phyloP scores from a whole-genome alignment of 345 rosid genomes.

The Sonneratia caseolaris region DNA sequence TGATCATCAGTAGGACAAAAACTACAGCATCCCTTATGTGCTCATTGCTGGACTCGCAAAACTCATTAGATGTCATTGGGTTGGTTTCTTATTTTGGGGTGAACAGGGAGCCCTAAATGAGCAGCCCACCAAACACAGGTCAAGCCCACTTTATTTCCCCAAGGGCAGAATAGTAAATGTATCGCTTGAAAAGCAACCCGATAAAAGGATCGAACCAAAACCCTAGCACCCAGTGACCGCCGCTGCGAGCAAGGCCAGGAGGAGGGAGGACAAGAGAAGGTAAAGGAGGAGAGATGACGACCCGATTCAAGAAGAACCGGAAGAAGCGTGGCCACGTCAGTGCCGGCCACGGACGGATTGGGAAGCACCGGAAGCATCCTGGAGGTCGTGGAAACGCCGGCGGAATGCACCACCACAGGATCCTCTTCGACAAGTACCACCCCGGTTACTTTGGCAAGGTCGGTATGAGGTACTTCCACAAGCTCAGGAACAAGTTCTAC shows the following conservation, averaged over 20 bases:
- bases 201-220: not conserved
- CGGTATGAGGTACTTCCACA: slow-evolving; percentile 55
- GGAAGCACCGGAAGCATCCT: slow-evolving; percentile 68
- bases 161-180: slow-evolving; percentile 5
- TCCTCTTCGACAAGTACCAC: slow-evolving; percentile 71
- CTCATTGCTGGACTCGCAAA: too few relatives aligned
- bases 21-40: too few relatives aligned
- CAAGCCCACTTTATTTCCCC: not conserved
- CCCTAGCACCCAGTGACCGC: slow-evolving; percentile 11
- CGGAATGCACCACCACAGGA: slow-evolving; percentile 67
- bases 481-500: slow-evolving; percentile 51
- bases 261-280: not conserved
- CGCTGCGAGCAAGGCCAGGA: not conserved
- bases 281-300: slow-evolving; percentile 14
- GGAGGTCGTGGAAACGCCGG: slow-evolving; percentile 58
- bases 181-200: not conserved
- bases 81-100: too few relatives aligned
- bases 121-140: not conserved
- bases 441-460: slow-evolving; percentile 59
- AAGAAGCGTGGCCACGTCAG: slow-evolving; percentile 78
- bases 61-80: too few relatives aligned
- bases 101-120: too few relatives aligned
- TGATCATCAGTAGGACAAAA: too few relatives aligned
- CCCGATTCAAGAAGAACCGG: slow-evolving; percentile 38
- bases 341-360: slow-evolving; percentile 68